Percentiles rank a stretch among this genome's conserved stretches.
These are phyloP conservation scores for Pseudogymnoascus sp. DNA, from an alignment of 2,329 filamentous ascomycete species.

Conservation along the genomic window DNA sequence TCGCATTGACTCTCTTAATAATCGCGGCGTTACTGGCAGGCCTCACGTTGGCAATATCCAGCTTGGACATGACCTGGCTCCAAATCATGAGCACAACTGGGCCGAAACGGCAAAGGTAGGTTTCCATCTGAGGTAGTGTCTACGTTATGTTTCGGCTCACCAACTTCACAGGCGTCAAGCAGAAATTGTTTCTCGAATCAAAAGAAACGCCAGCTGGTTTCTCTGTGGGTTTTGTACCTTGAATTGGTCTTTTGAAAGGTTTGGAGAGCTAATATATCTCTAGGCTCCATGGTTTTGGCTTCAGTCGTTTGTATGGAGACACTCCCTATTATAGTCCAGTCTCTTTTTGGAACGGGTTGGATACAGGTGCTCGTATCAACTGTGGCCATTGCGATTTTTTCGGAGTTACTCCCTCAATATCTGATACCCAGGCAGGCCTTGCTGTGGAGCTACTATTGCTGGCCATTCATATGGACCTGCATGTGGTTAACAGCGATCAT, in stretches of 20 bases:
- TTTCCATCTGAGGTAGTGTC: background rate
- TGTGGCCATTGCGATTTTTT: conserved; percentile 19
- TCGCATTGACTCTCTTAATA: conserved; percentile 15
- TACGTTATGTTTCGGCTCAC: conserved; percentile 10
- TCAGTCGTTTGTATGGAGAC: conserved; percentile 20
- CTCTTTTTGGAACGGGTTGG: conserved; percentile 16
- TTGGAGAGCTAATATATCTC: background rate
- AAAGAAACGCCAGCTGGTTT: conserved; percentile 21
- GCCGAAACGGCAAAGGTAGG: conserved; percentile 17
- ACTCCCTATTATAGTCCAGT: conserved; percentile 21
- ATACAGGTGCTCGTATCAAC: conserved; percentile 21
- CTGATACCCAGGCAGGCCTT: conserved; percentile 20
- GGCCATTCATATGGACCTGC: conserved; percentile 21
- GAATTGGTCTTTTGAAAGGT: background rate
- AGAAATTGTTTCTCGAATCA: conserved; percentile 17
- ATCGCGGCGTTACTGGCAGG: conserved; percentile 20
- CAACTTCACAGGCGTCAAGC: conserved; percentile 17
- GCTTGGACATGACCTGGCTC: conserved; percentile 20
- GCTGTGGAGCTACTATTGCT: conserved; percentile 21
- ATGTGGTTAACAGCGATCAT: conserved; percentile 21
- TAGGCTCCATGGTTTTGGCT: conserved; percentile 22
- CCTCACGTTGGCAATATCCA: conserved; percentile 21
- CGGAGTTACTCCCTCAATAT: conserved; percentile 23
- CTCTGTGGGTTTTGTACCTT: conserved; percentile 17
- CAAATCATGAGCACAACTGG: conserved; percentile 18